Base-by-base conservation (phyloP, 139 green algal species). In the Spirogloea muscicola region DNA sequence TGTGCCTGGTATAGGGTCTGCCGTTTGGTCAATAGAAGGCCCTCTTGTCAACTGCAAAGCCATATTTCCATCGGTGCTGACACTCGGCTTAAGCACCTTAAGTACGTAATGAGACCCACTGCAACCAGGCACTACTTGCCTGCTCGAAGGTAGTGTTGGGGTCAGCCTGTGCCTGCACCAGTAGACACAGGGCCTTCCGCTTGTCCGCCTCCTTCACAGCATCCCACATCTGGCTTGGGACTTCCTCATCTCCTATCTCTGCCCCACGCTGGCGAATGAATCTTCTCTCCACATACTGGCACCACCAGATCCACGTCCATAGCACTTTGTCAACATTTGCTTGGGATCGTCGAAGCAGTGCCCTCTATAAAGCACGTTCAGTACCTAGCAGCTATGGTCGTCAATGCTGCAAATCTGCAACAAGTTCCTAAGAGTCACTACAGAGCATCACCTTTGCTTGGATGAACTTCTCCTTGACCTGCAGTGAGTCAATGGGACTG, bases 391-490 rank as follows among this genome's bases (percentile, higher is more conserved):
- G 49, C 2, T 37, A 37, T 60, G 27, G 31, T 0, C 27, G 27
- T 34, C 27, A 27, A 27, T 60, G 49, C 18, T 60, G 49, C 16
- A 60, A 25, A 7, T 60, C 49, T 29, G 27, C 49, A 60, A 37
- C 49, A 27, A 27, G 34, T 29, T 37, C 49, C 16, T 27, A 60
- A 65, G 25, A 42, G 57, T 65, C 10, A 46, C 9, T 9, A 7
- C 39, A 38, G 7, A 68, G 42, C 49, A 7, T 27, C n/a, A 77
- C 69, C 69, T 77, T 77, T 7, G 60, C 60, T 37, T 77, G 69
- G 58, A 77, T 77, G 34, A 74, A 77, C 37, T 33, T 27, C 10
- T 77, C 69, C 60, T 77, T 77, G 9, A 77, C 34, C 13, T n/a
- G 13, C 57, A 65, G 57, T 18, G 57, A 18, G 13, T 65, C 57